Conservation (phyloP, 768 basidiomycete genomes). For the Boletus barrowsii region DNA sequence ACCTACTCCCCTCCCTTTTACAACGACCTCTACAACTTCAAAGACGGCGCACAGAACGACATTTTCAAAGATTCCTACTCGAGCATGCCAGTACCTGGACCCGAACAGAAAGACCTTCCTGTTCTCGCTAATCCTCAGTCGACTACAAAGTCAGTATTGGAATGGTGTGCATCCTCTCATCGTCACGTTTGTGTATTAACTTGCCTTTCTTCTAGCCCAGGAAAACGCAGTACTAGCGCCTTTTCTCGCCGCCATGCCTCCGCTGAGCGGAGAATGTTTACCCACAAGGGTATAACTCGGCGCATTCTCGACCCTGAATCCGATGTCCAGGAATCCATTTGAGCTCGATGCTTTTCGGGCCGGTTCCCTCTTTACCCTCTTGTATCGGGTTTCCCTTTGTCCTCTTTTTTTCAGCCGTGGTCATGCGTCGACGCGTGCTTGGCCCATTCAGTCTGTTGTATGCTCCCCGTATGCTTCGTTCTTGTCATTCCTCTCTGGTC, state of each 20-base stretch:
- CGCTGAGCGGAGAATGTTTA: constrained; percentile 2
- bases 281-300: constrained; percentile 9
- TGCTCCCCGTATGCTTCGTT: too few species aligned
- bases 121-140: not conserved
- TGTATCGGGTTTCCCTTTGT: not conserved
- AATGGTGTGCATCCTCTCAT: constrained; percentile 15
- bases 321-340: constrained; percentile 16
- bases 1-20: constrained; percentile 61
- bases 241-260: constrained; percentile 7
- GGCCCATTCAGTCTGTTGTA: constrained; percentile 4
- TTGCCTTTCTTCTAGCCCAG: not conserved
- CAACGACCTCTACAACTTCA: constrained; percentile 66
- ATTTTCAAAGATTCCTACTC: constrained; percentile 63
- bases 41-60: constrained; percentile 68
- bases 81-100: constrained; percentile 43
- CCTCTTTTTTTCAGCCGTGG: not conserved
- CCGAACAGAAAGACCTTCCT: constrained; percentile 29
- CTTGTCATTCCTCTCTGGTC: too few species aligned
- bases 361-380: not conserved
- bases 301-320: constrained; percentile 4
- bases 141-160: not conserved
- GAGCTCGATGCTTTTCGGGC: not conserved
- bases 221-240: not conserved
- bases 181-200: not conserved
- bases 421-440: constrained; percentile 9